Base-by-base conservation (phyloP, 345 rosid genomes). In the Barbarea vulgaris region DNA sequence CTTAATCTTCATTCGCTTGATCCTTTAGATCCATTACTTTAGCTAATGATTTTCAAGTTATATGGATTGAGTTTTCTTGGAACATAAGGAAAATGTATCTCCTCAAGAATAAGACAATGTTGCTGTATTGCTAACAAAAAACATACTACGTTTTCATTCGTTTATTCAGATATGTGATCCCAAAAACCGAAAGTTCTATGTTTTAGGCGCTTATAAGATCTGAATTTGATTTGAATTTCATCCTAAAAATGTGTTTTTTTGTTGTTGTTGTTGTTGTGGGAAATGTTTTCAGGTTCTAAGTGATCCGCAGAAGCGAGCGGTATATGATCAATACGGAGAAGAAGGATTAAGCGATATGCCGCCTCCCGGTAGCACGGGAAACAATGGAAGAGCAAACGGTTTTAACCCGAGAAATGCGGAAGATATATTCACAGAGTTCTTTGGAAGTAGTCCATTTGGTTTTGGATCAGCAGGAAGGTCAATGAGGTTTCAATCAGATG, bases 321-420 rank as follows among this genome's bases (percentile, higher is more conserved):
- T 83, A 18, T 95, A 87, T 71, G 98, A 95, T 72, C 98, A 89
- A 61, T 82, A 87, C 54, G 99, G 99, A 3, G 97, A 93, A 83
- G 98, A 95, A 83, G 98, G 98, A 4, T 77, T 95, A 66, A 95
- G 87, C 79, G 98, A 91, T 69, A 81, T 79, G 77, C 96, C 96
- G 9, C 87, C 91, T 6, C 80, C 91, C 0, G 85, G 87, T 44
- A 86, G 79, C 63, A 73, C 84, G 13, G 90, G 86, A 75, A 82
- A 82, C 41, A 81, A 73, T 3, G 80, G 79, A 58, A 86, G 83
- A 70, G 69, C 83, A 3, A 80, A 60, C 17, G 97, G 97, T 9
- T 95, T 95, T 74, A 90, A 90, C 82, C 98, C 98, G 0, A 87
- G 99, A 75, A 91, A 91, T 67, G 99, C 99, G 0, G 94, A 95